phyloP scores from a whole-genome alignment of 1,284 basidiomycete genomes.

The Phellopilus nigrolimitatus region DNA sequence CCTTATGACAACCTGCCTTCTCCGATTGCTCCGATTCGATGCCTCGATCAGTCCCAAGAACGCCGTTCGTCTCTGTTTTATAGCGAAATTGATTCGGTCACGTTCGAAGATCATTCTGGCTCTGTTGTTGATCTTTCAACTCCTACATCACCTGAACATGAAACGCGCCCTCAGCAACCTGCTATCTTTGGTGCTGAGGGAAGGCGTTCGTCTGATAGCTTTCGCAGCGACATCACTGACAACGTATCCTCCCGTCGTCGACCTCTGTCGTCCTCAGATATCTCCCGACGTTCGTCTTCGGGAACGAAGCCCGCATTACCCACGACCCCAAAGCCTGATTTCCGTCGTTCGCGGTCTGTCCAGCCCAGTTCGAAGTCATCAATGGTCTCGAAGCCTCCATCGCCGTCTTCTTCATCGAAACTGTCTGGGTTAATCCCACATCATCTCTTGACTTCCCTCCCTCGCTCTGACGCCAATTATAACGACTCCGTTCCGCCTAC shows the following conservation, averaged over 20 bases:
- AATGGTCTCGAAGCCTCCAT: conserved; percentile 17
- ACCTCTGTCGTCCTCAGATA: conserved; percentile 7
- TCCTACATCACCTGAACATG: conserved; percentile 5
- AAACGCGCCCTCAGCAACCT: conserved; percentile 4
- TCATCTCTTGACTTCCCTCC: conserved; percentile 18
- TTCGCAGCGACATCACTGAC: not conserved
- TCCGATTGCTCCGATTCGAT: not conserved
- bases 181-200: conserved; percentile 2
- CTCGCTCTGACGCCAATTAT: conserved; percentile 1
- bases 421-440: conserved; percentile 19
- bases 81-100: conserved; percentile 6
- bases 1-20: conserved; percentile 23
- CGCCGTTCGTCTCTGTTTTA: conserved; percentile 2
- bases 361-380: conserved; percentile 10
- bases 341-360: conserved; percentile 19
- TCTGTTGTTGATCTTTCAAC: conserved; percentile 6
- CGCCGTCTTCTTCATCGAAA: conserved; percentile 24
- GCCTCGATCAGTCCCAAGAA: conserved; percentile 3
- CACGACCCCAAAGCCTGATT: conserved; percentile 25
- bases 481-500: conserved; percentile 42
- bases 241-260: conserved; percentile 6
- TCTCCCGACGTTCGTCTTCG: conserved; percentile 6
- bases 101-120: conserved; percentile 2
- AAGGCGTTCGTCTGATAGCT: conserved; percentile 10
- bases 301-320: conserved; percentile 23